Evolutionary conservation across 176 grass and related monocot species (phyloP), one percentile per base, ranked within the genome.

Genomic region (Triticum monococcum): DNA sequence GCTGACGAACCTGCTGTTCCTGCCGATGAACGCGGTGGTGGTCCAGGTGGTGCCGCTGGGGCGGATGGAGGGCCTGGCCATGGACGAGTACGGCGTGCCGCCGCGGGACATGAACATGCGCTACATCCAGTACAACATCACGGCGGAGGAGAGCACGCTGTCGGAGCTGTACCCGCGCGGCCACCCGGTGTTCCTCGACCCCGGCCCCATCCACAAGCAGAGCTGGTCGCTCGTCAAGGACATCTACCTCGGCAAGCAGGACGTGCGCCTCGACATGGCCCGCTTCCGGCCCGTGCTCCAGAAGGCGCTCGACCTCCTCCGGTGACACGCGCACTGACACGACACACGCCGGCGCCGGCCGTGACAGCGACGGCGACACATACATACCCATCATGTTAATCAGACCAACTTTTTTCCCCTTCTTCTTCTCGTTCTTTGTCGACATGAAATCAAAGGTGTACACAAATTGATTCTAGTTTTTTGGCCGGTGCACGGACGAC

Each of bases 101-200:
- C 88, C 95, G 14, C 46, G 83, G 11, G 92, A 97, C 84, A 94
- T 97, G 92, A 90, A 89, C 80, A 91, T 95, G 86, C 23, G 86
- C 11, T 97, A 97, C 68, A n/a, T 97, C 2, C 90, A 97, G 84
- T 97, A 97, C 89, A 95, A 88, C 84, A 97, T 97, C 70, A 80
- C 79, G 33, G 60, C 81, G 52, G 91, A 89, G 77, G 95, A 95
- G 84, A 95, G 92, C 90, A 97, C 92, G 22, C 85, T 97, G 66
- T 86, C 33, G 41, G 92, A 93, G 65, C 10, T 87, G 64, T 97
- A 88, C 79, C 95, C 95, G 11, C 56, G 11, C 38, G 75, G 64
- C 45, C 95, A 97, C 87, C 83, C 88, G 0, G 90, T 97, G 73
- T 78, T 97, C 40, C 78, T 79, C 6, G 89, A 97, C 84, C 90